These are phyloP conservation scores for Teratosphaeria destructans DNA, from an alignment of 2,329 filamentous ascomycete genomes.

Conservation along the genomic window DNA sequence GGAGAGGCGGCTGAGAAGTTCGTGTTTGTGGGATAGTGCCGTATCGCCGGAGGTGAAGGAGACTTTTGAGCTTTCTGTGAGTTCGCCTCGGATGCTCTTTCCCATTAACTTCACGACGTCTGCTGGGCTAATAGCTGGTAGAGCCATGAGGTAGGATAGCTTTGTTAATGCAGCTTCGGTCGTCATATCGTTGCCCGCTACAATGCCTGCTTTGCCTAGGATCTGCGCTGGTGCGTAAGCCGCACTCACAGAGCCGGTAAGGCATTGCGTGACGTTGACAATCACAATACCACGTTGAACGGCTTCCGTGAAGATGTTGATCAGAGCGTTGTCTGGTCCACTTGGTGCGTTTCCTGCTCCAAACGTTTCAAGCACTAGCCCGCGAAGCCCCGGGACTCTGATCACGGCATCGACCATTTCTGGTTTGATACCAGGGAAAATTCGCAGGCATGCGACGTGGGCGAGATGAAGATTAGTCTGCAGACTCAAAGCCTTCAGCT, in stretches of 20 bases:
- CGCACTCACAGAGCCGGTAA: constrained; percentile 34
- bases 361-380: constrained; percentile 82
- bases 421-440: constrained; percentile 89
- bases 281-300: constrained; percentile 74
- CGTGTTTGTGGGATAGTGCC: background rate
- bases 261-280: constrained; percentile 90
- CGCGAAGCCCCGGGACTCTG: constrained; percentile 62
- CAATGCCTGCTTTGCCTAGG: constrained; percentile 72
- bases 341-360: constrained; percentile 86
- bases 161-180: constrained; percentile 87
- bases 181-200: constrained; percentile 81
- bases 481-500: background rate
- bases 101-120: constrained; percentile 65
- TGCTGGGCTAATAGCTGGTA: constrained; percentile 48
- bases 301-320: constrained; percentile 64
- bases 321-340: constrained; percentile 68
- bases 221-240: constrained; percentile 45
- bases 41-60: background rate
- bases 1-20: background rate
- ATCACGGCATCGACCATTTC: constrained; percentile 79
- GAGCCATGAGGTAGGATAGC: constrained; percentile 64
- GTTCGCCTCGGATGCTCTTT: constrained; percentile 67
- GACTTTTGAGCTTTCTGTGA: constrained; percentile 41
- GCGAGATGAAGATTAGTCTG: constrained; percentile 69
- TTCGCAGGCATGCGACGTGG: constrained; percentile 80